Percentiles rank a stretch among this genome's conserved stretches.
phyloP scores from a whole-genome alignment of 2,329 filamentous ascomycete genomes.

The Calonectria henricotiae region DNA sequence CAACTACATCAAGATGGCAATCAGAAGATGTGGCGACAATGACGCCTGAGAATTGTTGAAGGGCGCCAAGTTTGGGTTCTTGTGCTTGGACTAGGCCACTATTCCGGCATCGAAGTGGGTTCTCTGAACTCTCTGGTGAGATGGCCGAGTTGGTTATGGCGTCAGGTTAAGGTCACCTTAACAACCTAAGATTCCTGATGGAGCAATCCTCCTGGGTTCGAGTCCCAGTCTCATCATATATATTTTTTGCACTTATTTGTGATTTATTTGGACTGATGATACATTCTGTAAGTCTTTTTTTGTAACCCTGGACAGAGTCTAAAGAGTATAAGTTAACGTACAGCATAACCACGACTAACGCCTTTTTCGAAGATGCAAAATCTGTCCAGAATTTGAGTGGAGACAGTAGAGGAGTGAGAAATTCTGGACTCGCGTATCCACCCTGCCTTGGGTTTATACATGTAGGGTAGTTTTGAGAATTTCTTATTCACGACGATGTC shows the following conservation, averaged over 20 bases:
- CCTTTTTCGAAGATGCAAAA: no score
- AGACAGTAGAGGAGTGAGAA: no score
- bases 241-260: background rate
- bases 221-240: background rate
- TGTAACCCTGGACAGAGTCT: no score
- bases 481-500: background rate
- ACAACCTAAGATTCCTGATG: constrained; percentile 21
- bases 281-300: no score
- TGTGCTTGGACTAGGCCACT: background rate
- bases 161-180: constrained; percentile 26
- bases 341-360: no score
- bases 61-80: background rate
- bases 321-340: no score
- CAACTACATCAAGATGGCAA: no score
- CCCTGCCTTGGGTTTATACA: background rate
- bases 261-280: no score
- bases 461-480: background rate
- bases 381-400: no score
- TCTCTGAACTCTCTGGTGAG: background rate
- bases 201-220: constrained; percentile 21
- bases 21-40: no score
- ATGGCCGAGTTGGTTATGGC: constrained; percentile 26
- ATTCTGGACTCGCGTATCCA: background rate
- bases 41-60: no score
- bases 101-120: background rate